phyloP scores from a whole-genome alignment of 805 yeast species.

The Yamadazyma endophytica region DNA sequence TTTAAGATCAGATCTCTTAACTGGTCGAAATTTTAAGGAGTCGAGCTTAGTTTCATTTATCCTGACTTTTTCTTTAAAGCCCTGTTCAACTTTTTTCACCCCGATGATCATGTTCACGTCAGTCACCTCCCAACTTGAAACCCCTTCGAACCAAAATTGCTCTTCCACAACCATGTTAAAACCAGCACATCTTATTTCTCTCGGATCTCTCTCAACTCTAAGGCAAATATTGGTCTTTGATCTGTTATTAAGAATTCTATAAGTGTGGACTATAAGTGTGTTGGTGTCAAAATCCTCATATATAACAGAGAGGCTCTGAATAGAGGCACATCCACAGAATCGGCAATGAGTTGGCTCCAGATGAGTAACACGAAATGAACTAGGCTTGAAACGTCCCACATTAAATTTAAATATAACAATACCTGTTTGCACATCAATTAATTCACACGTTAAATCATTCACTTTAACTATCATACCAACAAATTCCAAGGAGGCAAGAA shows the following conservation, averaged over 20 bases:
- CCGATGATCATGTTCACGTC: constrained; percentile 78
- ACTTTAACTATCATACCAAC: constrained; percentile 73
- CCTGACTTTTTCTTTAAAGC: background rate
- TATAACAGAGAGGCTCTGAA: constrained; percentile 65
- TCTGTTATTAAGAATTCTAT: constrained; percentile 57
- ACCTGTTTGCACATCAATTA: constrained; percentile 78
- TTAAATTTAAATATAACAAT: constrained; percentile 56
- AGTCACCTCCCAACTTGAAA: constrained; percentile 77
- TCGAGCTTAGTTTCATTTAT: constrained; percentile 7
- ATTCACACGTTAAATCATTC: constrained; percentile 51
- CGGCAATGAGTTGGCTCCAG: constrained; percentile 85
- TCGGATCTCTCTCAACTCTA: constrained; percentile 87
- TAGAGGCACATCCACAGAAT: constrained; percentile 86
- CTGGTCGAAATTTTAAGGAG: constrained; percentile 18
- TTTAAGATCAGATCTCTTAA: background rate
- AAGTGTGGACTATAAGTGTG: constrained; percentile 67
- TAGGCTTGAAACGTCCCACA: constrained; percentile 59
- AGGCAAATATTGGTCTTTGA: constrained; percentile 79
- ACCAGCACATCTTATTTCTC: constrained; percentile 87
- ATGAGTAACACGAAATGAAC: constrained; percentile 66
- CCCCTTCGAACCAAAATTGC: constrained; percentile 59
- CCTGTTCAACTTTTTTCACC: constrained; percentile 16
- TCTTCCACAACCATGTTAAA: constrained; percentile 71
- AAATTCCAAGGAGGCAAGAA: constrained; percentile 57
- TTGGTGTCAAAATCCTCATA: constrained; percentile 59